Percentiles rank a stretch among this genome's conserved stretches.
phyloP scores from a whole-genome alignment of 305 asterid genomes.

The Solanum hybrid region DNA sequence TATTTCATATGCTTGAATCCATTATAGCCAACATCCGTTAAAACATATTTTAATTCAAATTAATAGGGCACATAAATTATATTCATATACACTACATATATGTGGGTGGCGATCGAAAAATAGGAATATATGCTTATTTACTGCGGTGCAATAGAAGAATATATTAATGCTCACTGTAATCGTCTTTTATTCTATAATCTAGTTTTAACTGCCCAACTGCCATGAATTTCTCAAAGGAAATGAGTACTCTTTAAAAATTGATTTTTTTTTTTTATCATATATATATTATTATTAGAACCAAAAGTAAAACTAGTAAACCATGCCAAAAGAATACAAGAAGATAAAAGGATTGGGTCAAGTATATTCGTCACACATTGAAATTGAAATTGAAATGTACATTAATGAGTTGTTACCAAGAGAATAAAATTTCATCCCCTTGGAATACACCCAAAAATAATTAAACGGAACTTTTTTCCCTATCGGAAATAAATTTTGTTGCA shows the following conservation, averaged over 20 bases:
- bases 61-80: too few species aligned
- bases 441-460: background rate
- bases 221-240: background rate
- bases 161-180: background rate
- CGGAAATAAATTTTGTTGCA: background rate
- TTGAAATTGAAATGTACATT: background rate
- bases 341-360: background rate
- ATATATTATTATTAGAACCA: background rate
- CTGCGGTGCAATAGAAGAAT: background rate
- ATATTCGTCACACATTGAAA: background rate
- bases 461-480: background rate
- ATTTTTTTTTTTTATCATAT: too few species aligned
- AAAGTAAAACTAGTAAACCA: background rate
- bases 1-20: too few species aligned
- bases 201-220: background rate
- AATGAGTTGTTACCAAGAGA: background rate
- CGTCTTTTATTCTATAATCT: background rate
- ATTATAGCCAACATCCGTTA: too few species aligned
- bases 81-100: too few species aligned
- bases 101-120: background rate
- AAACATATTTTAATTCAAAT: too few species aligned
- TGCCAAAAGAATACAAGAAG: background rate
- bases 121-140: background rate
- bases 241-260: too few species aligned
- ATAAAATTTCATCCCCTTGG: background rate